Evolutionary conservation across 2,329 filamentous ascomycete species (phyloP), one percentile per base, ranked within the genome.

Genomic region (Pseudogymnoascus sp.): DNA sequence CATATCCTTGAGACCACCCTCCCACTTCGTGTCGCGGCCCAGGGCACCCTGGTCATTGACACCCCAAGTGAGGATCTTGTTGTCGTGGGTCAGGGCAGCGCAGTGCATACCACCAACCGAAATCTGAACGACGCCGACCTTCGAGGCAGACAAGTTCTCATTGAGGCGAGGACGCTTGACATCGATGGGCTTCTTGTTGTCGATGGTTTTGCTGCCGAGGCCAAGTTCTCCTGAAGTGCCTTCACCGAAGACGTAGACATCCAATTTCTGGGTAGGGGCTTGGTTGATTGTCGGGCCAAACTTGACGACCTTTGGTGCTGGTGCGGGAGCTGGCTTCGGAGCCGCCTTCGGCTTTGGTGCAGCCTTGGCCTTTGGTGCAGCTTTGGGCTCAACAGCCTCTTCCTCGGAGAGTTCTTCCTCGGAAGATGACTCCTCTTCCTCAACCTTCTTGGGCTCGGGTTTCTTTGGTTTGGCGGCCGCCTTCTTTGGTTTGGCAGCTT

Each of bases 11-110:
- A 83, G 75, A 17, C 85, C 85, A 59, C 88, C 88, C 1, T 88
- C 83, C 81, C 86, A 88, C 11, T 77, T 77, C 2, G 89, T 93
- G 72, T 90, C 83, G 71, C 91, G 82, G 44, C 91, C 91, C 38
- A 96, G 82, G 7, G 91, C 89, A 66, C 89, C 88, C 71, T 92
- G 87, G 72, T 96, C 91, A 72, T 95, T 95, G 69, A 95, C 90
- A 62, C 91, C 91, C 91, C 91, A 96, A 29, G 89, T 92, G 62
- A 91, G 78, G 68, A 96, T 89, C 76, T 87, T 87, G 79, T 92
- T 91, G 74, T 93, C 88, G 68, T 87, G 83, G 60, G 91, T 93
- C 61, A 95, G 77, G 2, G 88, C 90, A 66, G 89, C 79, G 61
- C 82, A 86, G 76, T 96, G 91, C 90, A 96, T 93, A 63, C 90